Base-by-base conservation (phyloP, 305 asterid genomes). In the Ajuga reptans region DNA sequence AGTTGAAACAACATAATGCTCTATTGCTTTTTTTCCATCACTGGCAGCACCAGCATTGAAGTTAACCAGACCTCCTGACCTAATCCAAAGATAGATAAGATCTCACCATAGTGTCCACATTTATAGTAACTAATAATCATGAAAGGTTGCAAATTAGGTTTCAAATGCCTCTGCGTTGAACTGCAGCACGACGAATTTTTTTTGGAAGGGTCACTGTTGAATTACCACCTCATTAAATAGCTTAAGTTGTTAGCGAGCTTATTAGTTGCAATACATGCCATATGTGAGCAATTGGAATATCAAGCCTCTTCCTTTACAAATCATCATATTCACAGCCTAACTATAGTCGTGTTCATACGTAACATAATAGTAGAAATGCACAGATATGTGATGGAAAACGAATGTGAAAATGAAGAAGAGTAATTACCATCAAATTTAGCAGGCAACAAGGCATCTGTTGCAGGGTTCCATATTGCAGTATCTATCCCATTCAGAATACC, bases 401-500 rank as follows among this genome's bases (percentile, higher is more conserved):
- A 63, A 55, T 34, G 47, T 6, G 39, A 66, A 51, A 15, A 55
- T 51, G 21, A 21, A 37, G 69, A 21, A 75, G 72, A 54, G 57
- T 37, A 27, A 31, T 79, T 85, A 91, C 97, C 93, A 79, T 85
- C 89, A 78, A 79, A 89, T 63, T 83, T 88, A 78, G 92, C 88
- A 66, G 96, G 96, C 86, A 91, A 83, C 82, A 77, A 87, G 69
- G 72, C 68, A 71, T 89, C 95, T 1, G 87, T 87, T 51, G 95
- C 89, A 60, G 96, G 96, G 83, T 91, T 89, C 97, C 97, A 89
- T 69, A 89, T 80, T 51, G 73, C 85, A 71, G 91, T 82, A 80
- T 91, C 95, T 59, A 91, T 91, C 77, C 95, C 96, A 45, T 91
- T 91, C 84, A 89, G 78, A 72, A 89, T 83, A 41, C 95, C 97